Evolutionary conservation across 495 filamentous ascomycete species (phyloP).

Genomic region (Glutinoglossum americanum): DNA sequence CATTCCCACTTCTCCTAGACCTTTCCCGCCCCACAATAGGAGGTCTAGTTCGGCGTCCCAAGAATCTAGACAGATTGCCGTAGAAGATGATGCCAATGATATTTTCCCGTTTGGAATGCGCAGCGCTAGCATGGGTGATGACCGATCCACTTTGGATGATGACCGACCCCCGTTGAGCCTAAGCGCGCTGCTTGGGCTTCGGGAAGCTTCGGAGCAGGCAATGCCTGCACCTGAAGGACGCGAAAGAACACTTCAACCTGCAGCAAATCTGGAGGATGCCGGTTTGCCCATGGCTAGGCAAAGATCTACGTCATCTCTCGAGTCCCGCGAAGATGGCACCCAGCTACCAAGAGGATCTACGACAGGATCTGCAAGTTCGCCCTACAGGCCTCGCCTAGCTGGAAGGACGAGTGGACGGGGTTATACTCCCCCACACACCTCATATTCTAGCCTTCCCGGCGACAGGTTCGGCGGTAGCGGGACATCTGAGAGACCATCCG

Average conservation of each 20-base stretch:
- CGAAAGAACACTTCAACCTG: not conserved
- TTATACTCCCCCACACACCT: conserved; percentile 2
- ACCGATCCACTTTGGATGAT: conserved; percentile 21
- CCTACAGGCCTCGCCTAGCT: not conserved
- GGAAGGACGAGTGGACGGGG: not conserved
- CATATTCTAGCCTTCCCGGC: not conserved
- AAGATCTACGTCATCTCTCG: conserved; percentile 4
- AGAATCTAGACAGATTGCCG: conserved; percentile 27
- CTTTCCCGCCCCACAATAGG: conserved; percentile 35
- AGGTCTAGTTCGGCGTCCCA: conserved; percentile 66
- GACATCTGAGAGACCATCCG: conserved; percentile 11
- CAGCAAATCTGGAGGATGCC: not conserved
- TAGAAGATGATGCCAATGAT: conserved; percentile 41
- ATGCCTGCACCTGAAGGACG: conserved; percentile 3
- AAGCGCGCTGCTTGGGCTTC: conserved; percentile 31
- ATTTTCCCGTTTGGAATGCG: conserved; percentile 39
- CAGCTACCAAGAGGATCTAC: not conserved
- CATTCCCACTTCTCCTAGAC: conserved; percentile 57
- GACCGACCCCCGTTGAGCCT: conserved; percentile 29
- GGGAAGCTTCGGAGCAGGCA: conserved; percentile 17
- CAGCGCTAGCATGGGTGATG: conserved; percentile 54
- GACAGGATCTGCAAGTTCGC: not conserved
- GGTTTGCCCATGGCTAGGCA: conserved; percentile 2
- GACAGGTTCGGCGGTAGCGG: conserved; percentile 6
- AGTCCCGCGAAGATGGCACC: conserved; percentile 1